Conservation (phyloP, 2,329 filamentous ascomycete species). For the Fusarium hostae region DNA sequence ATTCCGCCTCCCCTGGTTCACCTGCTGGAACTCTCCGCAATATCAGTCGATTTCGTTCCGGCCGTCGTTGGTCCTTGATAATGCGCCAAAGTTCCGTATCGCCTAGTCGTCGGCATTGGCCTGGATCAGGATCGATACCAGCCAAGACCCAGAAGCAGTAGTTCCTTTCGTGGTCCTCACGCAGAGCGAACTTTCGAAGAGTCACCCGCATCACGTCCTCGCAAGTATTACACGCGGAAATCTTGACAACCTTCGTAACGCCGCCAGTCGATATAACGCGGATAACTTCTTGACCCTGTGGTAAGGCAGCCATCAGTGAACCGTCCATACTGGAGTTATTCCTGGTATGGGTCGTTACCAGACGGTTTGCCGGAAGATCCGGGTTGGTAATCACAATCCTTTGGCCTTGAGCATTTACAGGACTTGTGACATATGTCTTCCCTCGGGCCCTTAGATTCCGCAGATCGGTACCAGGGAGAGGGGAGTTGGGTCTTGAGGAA, state of each 20-base stretch:
- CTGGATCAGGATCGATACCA: slow-evolving; percentile 83
- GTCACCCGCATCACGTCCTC: slow-evolving; percentile 94
- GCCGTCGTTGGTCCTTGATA: slow-evolving; percentile 84
- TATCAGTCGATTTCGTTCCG: slow-evolving; percentile 91
- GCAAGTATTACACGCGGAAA: slow-evolving; percentile 88
- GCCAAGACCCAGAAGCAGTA: slow-evolving; percentile 97
- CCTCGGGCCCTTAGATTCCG: slow-evolving; percentile 63
- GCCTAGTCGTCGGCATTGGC: slow-evolving; percentile 81
- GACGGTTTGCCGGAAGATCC: slow-evolving; percentile 70
- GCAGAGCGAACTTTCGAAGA: slow-evolving; percentile 85
- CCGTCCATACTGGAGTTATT: slow-evolving; percentile 87
- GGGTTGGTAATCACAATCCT: slow-evolving; percentile 58
- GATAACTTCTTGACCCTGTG: slow-evolving; percentile 87
- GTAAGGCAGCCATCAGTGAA: slow-evolving; percentile 85
- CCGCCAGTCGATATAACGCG: slow-evolving; percentile 93
- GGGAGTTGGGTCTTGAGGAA: slow-evolving; percentile 78
- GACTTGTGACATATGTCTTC: slow-evolving; percentile 52
- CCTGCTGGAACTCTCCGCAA: slow-evolving; percentile 91
- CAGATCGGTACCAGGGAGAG: slow-evolving; percentile 64
- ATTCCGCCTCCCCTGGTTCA: slow-evolving; percentile 86
- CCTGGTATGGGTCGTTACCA: slow-evolving; percentile 76
- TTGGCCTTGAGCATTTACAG: slow-evolving; percentile 33
- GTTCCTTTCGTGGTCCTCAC: slow-evolving; percentile 91
- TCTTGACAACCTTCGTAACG: slow-evolving; percentile 92
- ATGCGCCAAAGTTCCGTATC: slow-evolving; percentile 92